Percentiles rank a stretch among this genome's conserved stretches.
Evolutionary conservation across 2,329 filamentous ascomycete species (phyloP).

Genomic region (Cladosporium sp.): DNA sequence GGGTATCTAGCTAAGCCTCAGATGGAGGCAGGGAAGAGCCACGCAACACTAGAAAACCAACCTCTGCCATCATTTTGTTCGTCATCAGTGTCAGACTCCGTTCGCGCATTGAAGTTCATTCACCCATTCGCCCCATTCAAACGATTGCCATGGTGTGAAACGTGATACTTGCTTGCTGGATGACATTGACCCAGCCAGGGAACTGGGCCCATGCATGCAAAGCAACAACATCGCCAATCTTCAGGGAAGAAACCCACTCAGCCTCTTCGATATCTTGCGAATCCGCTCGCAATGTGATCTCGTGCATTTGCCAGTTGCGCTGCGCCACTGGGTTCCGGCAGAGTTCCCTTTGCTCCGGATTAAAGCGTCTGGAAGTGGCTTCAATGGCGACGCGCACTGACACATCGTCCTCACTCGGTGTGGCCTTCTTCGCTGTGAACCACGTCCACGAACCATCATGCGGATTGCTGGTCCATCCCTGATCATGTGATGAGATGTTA

Average conservation of each 20-base stretch:
- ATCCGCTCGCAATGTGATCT: slow-evolving; percentile 3
- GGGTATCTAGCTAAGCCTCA: no score
- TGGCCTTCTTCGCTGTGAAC: slow-evolving; percentile 9
- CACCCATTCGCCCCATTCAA: neutral
- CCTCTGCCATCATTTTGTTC: no score
- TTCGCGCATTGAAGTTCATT: no score
- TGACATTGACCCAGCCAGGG: slow-evolving; percentile 6
- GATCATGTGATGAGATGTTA: slow-evolving; percentile 10
- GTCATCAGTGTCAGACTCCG: no score
- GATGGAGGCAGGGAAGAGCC: no score
- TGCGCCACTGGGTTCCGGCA: neutral
- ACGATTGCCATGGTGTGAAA: slow-evolving; percentile 9
- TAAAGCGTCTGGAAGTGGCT: neutral
- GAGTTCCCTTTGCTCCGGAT: neutral
- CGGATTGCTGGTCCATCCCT: slow-evolving; percentile 6
- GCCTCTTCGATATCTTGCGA: slow-evolving; percentile 1
- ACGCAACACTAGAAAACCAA: no score
- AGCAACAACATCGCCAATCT: slow-evolving; percentile 2
- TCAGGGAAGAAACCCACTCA: slow-evolving; percentile 8
- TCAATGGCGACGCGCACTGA: neutral
- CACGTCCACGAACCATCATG: slow-evolving; percentile 13
- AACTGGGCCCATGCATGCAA: slow-evolving; percentile 9
- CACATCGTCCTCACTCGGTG: neutral
- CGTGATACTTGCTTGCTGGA: slow-evolving; percentile 1
- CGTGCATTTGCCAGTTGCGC: neutral